These are phyloP conservation scores for Botrytis byssoidea DNA, from an alignment of 2,329 filamentous ascomycete genomes.

Conservation along the genomic window DNA sequence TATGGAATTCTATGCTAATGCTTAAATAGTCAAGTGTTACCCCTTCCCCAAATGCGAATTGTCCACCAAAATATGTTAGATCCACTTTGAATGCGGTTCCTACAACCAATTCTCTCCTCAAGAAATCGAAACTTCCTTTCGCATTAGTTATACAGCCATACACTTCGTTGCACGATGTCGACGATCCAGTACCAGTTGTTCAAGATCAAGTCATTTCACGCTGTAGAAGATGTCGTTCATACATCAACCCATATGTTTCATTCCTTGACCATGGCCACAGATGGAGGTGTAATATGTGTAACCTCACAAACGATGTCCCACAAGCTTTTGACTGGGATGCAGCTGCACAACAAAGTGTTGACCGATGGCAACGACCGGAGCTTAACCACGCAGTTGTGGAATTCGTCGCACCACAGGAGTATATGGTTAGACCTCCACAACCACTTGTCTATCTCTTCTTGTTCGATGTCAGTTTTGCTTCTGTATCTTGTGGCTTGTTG, in stretches of 20 bases:
- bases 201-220: constrained; percentile 97
- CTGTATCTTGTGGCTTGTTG: constrained; percentile 84
- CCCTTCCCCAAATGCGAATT: constrained; percentile 86
- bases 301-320: constrained; percentile 97
- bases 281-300: constrained; percentile 99
- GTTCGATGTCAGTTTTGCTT: constrained; percentile 88
- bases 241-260: constrained; percentile 96
- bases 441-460: constrained; percentile 94
- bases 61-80: constrained; percentile 87
- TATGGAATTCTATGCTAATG: constrained; percentile 42
- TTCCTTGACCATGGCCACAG: constrained; percentile 96
- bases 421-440: constrained; percentile 97
- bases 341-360: constrained; percentile 82
- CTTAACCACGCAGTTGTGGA: constrained; percentile 96
- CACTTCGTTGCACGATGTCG: constrained; percentile 84
- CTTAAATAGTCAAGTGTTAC: constrained; percentile 74
- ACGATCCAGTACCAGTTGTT: constrained; percentile 87
- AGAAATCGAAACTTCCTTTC: constrained; percentile 95
- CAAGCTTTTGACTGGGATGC: constrained; percentile 99
- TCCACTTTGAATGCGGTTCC: constrained; percentile 94
- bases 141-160: constrained; percentile 96
- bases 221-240: constrained; percentile 91
- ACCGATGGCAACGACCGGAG: constrained; percentile 88
- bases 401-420: constrained; percentile 96
- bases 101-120: constrained; percentile 86